Evolutionary conservation across 2,329 filamentous ascomycete genomes (phyloP).

Genomic region (Diaporthe citrichinensis): DNA sequence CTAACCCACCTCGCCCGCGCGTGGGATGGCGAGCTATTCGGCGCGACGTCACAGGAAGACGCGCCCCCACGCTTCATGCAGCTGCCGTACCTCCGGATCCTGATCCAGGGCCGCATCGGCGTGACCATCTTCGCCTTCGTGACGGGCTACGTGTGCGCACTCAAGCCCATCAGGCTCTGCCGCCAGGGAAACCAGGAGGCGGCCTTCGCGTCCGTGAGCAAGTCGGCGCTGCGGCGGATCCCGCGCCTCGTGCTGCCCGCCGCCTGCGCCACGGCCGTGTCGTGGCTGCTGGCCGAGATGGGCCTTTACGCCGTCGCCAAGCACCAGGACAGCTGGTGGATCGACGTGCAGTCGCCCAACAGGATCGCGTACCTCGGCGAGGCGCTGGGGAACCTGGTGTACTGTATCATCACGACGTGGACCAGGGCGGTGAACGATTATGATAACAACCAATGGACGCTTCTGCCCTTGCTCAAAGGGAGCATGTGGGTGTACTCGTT

Average conservation of each 20-base stretch:
- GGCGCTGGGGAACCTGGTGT: conserved; percentile 60
- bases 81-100: conserved; percentile 70
- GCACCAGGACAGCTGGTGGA: conserved; percentile 72
- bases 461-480: conserved; percentile 67
- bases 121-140: conserved; percentile 77
- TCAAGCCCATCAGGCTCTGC: conserved; percentile 71
- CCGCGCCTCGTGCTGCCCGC: conserved; percentile 72
- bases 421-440: conserved; percentile 64
- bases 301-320: conserved; percentile 70
- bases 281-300: conserved; percentile 67
- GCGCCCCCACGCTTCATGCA: conserved; percentile 66
- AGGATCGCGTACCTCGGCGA: conserved; percentile 54
- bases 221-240: conserved; percentile 70
- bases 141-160: conserved; percentile 74
- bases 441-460: conserved; percentile 72
- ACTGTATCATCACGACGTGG: conserved; percentile 66
- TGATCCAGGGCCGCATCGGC: conserved; percentile 73
- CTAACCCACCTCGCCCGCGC: conserved; percentile 66
- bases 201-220: conserved; percentile 67
- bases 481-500: conserved; percentile 69
- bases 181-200: conserved; percentile 67
- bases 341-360: conserved; percentile 63
- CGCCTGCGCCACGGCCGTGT: conserved; percentile 65
- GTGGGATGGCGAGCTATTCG: conserved; percentile 65
- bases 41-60: conserved; percentile 59